Evolutionary conservation across 1,139 yeast genomes (phyloP).

Genomic region (Pichia sp.): DNA sequence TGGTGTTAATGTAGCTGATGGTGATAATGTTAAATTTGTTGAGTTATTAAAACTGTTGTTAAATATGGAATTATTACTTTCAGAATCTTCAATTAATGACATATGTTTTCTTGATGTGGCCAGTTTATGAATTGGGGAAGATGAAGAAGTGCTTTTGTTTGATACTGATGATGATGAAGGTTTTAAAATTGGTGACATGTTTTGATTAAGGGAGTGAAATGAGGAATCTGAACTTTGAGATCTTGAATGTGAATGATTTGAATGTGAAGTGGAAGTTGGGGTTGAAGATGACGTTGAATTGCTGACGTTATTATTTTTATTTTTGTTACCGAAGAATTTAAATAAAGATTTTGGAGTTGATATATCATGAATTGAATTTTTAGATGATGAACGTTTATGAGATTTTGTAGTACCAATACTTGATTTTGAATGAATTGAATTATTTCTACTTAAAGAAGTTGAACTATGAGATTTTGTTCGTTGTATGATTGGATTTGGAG

Average conservation of each 20-base stretch:
- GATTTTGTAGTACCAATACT: neutral
- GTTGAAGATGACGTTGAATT: slow-evolving; percentile 2
- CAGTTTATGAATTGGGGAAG: neutral
- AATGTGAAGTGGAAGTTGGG: too few relatives aligned
- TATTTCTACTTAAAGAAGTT: neutral
- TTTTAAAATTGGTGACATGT: slow-evolving; percentile 1
- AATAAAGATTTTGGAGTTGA: slow-evolving; percentile 30
- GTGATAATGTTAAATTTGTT: neutral
- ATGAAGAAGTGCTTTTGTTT: neutral
- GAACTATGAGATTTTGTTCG: neutral
- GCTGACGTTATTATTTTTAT: neutral
- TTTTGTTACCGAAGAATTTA: slow-evolving; percentile 25
- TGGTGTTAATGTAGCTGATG: neutral
- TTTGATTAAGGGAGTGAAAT: neutral
- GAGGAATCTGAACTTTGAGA: slow-evolving; percentile 9
- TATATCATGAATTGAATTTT: slow-evolving; percentile 24
- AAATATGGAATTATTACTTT: neutral
- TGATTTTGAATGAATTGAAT: neutral
- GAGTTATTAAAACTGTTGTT: neutral
- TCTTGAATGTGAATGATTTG: slow-evolving; percentile 6
- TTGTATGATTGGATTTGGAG: neutral
- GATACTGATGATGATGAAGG: neutral
- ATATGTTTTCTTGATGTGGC: neutral
- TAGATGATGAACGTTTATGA: slow-evolving; percentile 24
- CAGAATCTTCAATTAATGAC: neutral